Percentiles rank a stretch among this genome's conserved stretches.
Conservation (phyloP, 208 protist genomes). For the Crithidia acanthocephali region DNA sequence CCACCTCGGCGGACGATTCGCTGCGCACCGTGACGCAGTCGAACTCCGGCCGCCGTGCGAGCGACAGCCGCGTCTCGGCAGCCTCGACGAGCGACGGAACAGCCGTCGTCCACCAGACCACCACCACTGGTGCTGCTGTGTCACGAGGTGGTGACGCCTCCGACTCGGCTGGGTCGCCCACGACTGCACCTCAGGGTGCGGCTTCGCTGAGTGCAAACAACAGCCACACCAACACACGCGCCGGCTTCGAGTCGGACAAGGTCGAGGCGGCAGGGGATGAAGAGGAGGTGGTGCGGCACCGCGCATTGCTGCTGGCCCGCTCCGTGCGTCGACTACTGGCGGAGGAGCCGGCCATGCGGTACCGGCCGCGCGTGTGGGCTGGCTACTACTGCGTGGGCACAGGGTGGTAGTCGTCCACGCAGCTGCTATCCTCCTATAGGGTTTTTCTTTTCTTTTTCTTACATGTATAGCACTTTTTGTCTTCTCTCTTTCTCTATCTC, state of each 20-base stretch:
- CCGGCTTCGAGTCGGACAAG: constrained; percentile 1
- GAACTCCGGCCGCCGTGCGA: background rate
- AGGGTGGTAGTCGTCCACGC: too few species aligned
- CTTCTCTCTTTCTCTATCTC: too few species aligned
- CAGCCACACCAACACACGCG: background rate
- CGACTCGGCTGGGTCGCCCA: too few species aligned
- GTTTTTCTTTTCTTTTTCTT: constrained; percentile 10
- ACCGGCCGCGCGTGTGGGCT: constrained; percentile 76
- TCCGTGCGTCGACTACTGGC: constrained; percentile 70
- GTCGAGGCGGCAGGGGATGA: constrained; percentile 10
- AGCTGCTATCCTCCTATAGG: too few species aligned
- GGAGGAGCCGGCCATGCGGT: constrained; percentile 67
- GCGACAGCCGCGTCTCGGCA: background rate
- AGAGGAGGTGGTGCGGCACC: constrained; percentile 25
- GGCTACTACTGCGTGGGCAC: constrained; percentile 86
- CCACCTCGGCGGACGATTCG: constrained; percentile 9
- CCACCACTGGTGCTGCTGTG: too few species aligned
- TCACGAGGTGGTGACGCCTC: too few species aligned
- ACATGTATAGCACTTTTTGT: constrained; percentile 10
- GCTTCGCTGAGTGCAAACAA: background rate
- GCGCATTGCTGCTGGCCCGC: constrained; percentile 66
- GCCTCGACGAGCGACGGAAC: background rate
- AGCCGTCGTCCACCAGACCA: too few species aligned
- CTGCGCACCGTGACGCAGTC: background rate
- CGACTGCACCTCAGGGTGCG: too few species aligned